phyloP scores from a whole-genome alignment of 73 alveolate genomes.

The Tetrahymena thermophila region DNA sequence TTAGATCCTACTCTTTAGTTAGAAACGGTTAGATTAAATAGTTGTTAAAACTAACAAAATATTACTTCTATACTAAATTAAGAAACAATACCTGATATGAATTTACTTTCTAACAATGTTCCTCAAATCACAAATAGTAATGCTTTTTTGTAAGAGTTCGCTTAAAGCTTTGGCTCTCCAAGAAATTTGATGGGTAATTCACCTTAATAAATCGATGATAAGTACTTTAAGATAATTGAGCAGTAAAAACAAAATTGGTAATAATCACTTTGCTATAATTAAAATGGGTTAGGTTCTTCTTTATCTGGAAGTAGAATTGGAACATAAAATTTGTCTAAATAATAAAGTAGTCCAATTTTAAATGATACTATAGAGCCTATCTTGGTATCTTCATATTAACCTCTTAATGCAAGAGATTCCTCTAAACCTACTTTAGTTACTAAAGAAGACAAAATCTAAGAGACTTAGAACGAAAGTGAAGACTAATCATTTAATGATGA shows the following conservation, averaged over 20 bases:
- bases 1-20: not conserved
- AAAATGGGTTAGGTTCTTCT: not conserved
- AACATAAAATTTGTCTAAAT: not conserved
- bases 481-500: not conserved
- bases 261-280: not conserved
- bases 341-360: not conserved
- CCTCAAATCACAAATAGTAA: not conserved
- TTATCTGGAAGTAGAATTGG: not conserved
- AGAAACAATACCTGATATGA: not conserved
- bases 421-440: not conserved
- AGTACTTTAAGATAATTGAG: not conserved
- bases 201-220: not conserved
- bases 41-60: not conserved
- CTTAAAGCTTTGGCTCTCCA: not conserved
- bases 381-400: not conserved
- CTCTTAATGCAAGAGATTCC: not conserved
- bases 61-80: not conserved
- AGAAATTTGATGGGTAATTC: not conserved
- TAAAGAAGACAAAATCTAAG: not conserved
- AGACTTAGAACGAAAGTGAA: not conserved
- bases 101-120: not conserved
- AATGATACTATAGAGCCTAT: not conserved
- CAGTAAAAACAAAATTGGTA: not conserved
- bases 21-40: not conserved
- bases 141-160: not conserved